Conservation (phyloP, 495 filamentous ascomycete species). For the Penicillium silybi region DNA sequence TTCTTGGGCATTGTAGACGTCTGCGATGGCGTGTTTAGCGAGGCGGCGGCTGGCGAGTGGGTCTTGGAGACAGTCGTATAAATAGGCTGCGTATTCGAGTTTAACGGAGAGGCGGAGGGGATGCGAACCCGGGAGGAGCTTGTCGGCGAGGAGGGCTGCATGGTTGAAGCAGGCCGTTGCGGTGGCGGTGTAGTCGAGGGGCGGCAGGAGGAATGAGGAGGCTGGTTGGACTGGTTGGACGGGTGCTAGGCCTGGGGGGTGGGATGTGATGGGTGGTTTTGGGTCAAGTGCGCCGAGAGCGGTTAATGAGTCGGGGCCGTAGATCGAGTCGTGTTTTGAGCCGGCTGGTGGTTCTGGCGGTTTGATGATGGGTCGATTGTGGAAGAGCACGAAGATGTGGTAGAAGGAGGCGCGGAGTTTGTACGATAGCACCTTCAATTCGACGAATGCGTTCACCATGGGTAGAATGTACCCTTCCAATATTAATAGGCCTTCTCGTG, state of each 20-base stretch:
- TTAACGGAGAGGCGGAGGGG: constrained; percentile 88
- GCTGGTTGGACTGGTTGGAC: constrained; percentile 48
- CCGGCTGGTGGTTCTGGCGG: constrained; percentile 35
- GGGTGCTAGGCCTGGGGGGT: constrained; percentile 41
- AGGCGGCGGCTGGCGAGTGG: constrained; percentile 64
- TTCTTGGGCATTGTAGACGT: constrained; percentile 86
- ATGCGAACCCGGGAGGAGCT: constrained; percentile 77
- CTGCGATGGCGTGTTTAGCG: constrained; percentile 78
- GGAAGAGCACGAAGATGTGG: constrained; percentile 95
- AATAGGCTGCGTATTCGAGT: constrained; percentile 89
- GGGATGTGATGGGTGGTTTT: constrained; percentile 5
- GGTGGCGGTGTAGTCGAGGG: constrained; percentile 76
- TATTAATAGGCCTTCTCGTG: constrained; percentile 83
- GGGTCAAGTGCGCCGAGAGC: not conserved
- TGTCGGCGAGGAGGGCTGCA: constrained; percentile 68
- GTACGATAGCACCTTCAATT: constrained; percentile 80
- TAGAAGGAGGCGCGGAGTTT: constrained; percentile 93
- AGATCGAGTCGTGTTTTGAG: constrained; percentile 28
- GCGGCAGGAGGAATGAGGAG: constrained; percentile 67
- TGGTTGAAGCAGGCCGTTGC: constrained; percentile 79
- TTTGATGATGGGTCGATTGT: constrained; percentile 66
- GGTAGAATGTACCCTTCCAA: constrained; percentile 84
- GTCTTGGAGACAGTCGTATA: constrained; percentile 91
- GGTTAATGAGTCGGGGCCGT: constrained; percentile 16
- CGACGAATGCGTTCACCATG: constrained; percentile 63